Evolutionary conservation across 495 filamentous ascomycete genomes (phyloP).

Genomic region (Lindgomyces ingoldianus): DNA sequence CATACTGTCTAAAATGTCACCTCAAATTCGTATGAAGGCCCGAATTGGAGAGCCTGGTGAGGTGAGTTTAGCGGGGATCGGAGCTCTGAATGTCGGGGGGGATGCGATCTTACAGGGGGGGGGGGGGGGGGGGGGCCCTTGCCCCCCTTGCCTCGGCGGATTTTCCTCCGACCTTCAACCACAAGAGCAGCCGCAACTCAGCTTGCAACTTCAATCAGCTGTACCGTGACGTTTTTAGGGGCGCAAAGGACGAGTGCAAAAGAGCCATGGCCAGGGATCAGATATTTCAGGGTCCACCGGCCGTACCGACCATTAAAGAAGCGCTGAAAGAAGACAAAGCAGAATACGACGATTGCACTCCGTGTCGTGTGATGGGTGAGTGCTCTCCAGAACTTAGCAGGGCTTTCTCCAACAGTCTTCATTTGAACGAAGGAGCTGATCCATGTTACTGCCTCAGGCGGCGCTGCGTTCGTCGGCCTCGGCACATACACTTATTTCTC

Average conservation of each 20-base stretch:
- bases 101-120: constrained; percentile 1
- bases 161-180: constrained; percentile 6
- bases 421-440: not conserved
- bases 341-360: constrained; percentile 43
- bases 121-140: too few species aligned
- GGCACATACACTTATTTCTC: constrained; percentile 84
- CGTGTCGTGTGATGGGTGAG: constrained; percentile 46
- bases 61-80: constrained; percentile 20
- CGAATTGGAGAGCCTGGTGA: not conserved
- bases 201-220: not conserved
- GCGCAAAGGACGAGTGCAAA: not conserved
- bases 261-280: constrained; percentile 3
- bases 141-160: constrained; percentile 15
- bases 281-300: not conserved
- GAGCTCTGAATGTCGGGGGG: constrained; percentile 19
- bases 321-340: constrained; percentile 29
- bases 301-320: constrained; percentile 24
- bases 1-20: constrained; percentile 32
- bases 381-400: not conserved
- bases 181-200: too few species aligned
- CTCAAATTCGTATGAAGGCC: constrained; percentile 8
- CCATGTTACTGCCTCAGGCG: constrained; percentile 54
- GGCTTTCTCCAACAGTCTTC: not conserved
- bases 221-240: not conserved
- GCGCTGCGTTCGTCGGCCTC: constrained; percentile 83